These are phyloP conservation scores for Xerocomus spinulosus DNA, from an alignment of 768 basidiomycete genomes.

Conservation along the genomic window DNA sequence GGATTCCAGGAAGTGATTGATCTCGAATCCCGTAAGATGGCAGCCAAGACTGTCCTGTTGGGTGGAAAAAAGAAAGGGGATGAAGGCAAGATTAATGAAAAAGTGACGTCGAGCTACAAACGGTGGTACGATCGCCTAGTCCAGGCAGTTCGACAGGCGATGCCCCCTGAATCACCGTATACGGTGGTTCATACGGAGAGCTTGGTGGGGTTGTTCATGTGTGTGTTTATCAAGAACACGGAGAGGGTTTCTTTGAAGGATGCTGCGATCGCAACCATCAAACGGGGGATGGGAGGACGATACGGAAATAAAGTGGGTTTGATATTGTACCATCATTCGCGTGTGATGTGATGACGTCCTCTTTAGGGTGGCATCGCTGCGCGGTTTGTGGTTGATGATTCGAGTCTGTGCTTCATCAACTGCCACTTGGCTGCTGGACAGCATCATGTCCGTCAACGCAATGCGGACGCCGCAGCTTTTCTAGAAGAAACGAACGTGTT, in stretches of 20 bases:
- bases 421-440: constrained; percentile 98
- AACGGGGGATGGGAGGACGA: constrained; percentile 86
- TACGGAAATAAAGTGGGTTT: constrained; percentile 89
- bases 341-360: background rate
- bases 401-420: constrained; percentile 92
- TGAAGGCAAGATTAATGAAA: constrained; percentile 56
- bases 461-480: constrained; percentile 83
- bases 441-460: constrained; percentile 72
- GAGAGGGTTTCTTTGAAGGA: constrained; percentile 61
- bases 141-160: constrained; percentile 64
- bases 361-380: constrained; percentile 86
- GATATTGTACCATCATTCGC: background rate
- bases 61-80: constrained; percentile 63
- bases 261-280: constrained; percentile 73
- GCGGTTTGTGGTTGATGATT: constrained; percentile 85
- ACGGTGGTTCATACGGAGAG: constrained; percentile 80
- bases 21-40: constrained; percentile 87
- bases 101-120: constrained; percentile 82
- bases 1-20: constrained; percentile 97
- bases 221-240: constrained; percentile 65
- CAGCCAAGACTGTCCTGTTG: constrained; percentile 85
- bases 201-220: constrained; percentile 82
- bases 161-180: constrained; percentile 74
- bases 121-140: constrained; percentile 83
- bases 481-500: constrained; percentile 79